phyloP scores from a whole-genome alignment of 441 rosid genomes.

The Populus hybrid region DNA sequence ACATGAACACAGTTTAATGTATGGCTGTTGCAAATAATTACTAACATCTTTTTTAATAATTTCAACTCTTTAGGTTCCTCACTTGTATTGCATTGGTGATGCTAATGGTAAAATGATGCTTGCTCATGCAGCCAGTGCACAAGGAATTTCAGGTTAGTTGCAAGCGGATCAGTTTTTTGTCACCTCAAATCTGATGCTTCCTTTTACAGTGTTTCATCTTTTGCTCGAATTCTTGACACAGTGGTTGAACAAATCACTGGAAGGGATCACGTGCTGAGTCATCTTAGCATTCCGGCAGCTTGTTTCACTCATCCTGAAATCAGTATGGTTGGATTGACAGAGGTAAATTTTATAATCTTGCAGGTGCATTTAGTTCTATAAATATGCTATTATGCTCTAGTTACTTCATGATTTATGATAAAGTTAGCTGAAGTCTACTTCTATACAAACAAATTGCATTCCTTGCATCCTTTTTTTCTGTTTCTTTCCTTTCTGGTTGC shows the following conservation, averaged over 20 bases:
- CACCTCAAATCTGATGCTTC: conserved; percentile 9
- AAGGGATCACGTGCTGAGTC: conserved; percentile 86
- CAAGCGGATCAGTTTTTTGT: not conserved
- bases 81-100: conserved; percentile 83
- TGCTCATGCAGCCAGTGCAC: conserved; percentile 99
- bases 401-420: not conserved
- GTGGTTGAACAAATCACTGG: conserved; percentile 96
- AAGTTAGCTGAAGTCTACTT: not conserved
- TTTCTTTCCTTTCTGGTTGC: not conserved
- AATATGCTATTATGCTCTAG: not conserved
- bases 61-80: conserved; percentile 52
- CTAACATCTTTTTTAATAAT: conserved; percentile 8
- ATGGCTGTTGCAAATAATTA: not conserved
- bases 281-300: conserved; percentile 94
- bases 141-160: conserved; percentile 90
- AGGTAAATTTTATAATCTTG: conserved; percentile 41
- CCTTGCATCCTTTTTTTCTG: not conserved
- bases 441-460: not conserved
- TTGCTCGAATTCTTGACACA: conserved; percentile 26
- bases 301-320: conserved; percentile 99
- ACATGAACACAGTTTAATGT: not conserved
- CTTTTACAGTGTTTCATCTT: conserved; percentile 13
- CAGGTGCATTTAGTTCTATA: not conserved
- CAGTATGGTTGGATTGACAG: conserved; percentile 97
- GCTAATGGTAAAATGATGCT: conserved; percentile 99